Conservation (phyloP, 2,329 filamentous ascomycete species). For the Penicillium olsonii region DNA sequence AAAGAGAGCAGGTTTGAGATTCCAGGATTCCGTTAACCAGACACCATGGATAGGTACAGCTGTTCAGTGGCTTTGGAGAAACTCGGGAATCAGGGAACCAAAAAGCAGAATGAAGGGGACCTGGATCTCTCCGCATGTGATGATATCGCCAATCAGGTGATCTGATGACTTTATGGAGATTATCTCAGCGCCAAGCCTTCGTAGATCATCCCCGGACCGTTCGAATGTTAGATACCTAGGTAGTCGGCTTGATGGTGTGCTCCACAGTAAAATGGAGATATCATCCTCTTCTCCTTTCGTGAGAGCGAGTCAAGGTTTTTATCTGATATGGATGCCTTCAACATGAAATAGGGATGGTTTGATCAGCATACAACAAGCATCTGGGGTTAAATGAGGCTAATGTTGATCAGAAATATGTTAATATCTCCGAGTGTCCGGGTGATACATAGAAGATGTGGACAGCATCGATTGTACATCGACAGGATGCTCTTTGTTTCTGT, state of each 20-base stretch:
- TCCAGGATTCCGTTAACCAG: background rate
- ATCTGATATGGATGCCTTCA: too few relatives aligned
- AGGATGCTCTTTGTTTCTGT: too few relatives aligned
- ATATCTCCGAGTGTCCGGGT: too few relatives aligned
- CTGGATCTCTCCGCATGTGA: background rate
- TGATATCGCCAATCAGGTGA: background rate
- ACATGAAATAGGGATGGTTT: background rate
- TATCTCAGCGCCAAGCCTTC: background rate
- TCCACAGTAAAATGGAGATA: too few relatives aligned
- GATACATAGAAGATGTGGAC: too few relatives aligned
- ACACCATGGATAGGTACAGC: slow-evolving; percentile 1
- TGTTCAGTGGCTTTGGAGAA: background rate
- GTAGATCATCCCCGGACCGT: background rate
- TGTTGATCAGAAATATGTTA: background rate
- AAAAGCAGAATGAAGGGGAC: background rate
- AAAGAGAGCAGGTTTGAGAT: background rate
- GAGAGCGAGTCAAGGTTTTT: too few relatives aligned
- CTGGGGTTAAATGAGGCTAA: background rate
- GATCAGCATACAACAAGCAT: background rate
- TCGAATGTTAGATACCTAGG: too few relatives aligned
- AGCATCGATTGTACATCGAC: too few relatives aligned
- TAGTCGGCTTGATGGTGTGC: too few relatives aligned
- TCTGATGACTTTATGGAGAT: background rate
- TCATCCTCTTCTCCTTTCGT: too few relatives aligned
- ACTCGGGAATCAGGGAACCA: background rate